These are phyloP conservation scores for Saksenaea vasiformis DNA, from an alignment of 371 early-diverging fungal genomes.

Conservation along the genomic window DNA sequence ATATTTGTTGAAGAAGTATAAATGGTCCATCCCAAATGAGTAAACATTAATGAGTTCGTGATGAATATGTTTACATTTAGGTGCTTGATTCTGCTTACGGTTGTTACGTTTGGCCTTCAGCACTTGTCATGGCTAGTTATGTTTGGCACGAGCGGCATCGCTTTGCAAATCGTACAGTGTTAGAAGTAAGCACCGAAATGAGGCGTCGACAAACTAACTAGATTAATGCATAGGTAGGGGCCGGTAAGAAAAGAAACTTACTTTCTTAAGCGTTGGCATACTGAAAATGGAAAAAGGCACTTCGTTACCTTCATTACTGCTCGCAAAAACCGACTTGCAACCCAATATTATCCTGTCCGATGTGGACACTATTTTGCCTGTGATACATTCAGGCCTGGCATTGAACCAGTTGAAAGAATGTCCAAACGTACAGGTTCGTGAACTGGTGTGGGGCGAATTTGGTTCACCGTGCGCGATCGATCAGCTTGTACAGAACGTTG, in stretches of 20 bases:
- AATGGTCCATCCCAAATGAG: background rate
- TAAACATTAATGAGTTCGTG: background rate
- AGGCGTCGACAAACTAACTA: background rate
- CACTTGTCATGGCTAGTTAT: slow-evolving; percentile 54
- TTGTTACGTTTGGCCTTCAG: slow-evolving; percentile 61
- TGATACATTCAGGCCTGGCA: slow-evolving; percentile 34
- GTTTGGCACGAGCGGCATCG: slow-evolving; percentile 32
- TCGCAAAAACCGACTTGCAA: slow-evolving; percentile 26
- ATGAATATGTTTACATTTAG: slow-evolving; percentile 22
- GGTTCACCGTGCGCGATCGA: slow-evolving; percentile 28
- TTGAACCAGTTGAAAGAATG: slow-evolving; percentile 29
- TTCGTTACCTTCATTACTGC: slow-evolving; percentile 52
- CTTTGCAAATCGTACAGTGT: slow-evolving; percentile 25
- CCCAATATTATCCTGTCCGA: slow-evolving; percentile 42
- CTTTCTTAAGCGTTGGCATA: background rate
- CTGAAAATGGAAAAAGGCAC: slow-evolving; percentile 30
- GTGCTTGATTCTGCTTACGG: slow-evolving; percentile 56
- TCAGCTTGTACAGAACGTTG: slow-evolving; percentile 25
- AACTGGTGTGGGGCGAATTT: slow-evolving; percentile 51
- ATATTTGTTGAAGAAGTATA: slow-evolving; percentile 15
- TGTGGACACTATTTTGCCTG: slow-evolving; percentile 40
- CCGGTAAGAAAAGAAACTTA: background rate
- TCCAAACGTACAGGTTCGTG: slow-evolving; percentile 17
- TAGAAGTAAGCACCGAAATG: slow-evolving; percentile 27
- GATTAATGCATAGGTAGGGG: background rate